A percentile compares a stretch with the other conserved stretches of the same genome.
Evolutionary conservation across 2,329 filamentous ascomycete species (phyloP).

Genomic region (Laburnicola sp.): DNA sequence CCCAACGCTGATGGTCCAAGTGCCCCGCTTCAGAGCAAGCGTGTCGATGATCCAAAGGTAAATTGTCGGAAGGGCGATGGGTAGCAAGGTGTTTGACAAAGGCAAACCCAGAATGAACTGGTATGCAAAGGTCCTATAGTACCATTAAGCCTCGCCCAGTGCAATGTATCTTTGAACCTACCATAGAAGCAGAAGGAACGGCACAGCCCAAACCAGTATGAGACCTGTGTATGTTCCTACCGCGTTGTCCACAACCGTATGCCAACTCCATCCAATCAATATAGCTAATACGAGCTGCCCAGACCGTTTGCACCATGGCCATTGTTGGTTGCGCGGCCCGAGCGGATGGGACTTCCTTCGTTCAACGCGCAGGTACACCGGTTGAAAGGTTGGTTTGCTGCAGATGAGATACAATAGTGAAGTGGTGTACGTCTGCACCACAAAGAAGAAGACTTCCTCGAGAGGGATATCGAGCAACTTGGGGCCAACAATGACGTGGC

Average conservation of each 20-base stretch:
- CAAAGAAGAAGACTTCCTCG: conserved; percentile 77
- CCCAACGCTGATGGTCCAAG: conserved; percentile 69
- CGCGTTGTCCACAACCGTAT: conserved; percentile 51
- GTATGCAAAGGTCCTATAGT: conserved; percentile 59
- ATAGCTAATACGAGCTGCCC: conserved; percentile 57
- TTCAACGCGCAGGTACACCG: conserved; percentile 55
- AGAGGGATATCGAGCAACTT: conserved; percentile 66
- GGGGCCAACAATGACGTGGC: conserved; percentile 64
- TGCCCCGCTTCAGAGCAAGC: conserved; percentile 66
- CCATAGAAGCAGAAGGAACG: conserved; percentile 67
- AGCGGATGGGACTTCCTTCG: conserved; percentile 24
- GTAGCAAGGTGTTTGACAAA: conserved; percentile 58
- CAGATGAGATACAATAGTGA: conserved; percentile 68
- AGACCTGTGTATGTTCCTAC: conserved; percentile 68
- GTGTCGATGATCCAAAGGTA: conserved; percentile 76
- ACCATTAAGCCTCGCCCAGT: conserved; percentile 6
- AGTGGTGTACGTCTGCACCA: conserved; percentile 76
- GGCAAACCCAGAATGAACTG: conserved; percentile 66
- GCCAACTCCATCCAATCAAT: conserved; percentile 51
- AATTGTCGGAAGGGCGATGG: conserved; percentile 65
- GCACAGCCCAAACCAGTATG: conserved; percentile 69
- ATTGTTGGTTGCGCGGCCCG: conserved; percentile 35
- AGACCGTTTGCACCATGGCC: conserved; percentile 47
- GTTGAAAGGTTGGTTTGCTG: conserved; percentile 65
- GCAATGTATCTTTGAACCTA: conserved; percentile 20